Evolutionary conservation across 192 early-diverging fungal species (phyloP), one percentile per base, ranked within the genome.

Genomic region (Backusella tarrabulga): DNA sequence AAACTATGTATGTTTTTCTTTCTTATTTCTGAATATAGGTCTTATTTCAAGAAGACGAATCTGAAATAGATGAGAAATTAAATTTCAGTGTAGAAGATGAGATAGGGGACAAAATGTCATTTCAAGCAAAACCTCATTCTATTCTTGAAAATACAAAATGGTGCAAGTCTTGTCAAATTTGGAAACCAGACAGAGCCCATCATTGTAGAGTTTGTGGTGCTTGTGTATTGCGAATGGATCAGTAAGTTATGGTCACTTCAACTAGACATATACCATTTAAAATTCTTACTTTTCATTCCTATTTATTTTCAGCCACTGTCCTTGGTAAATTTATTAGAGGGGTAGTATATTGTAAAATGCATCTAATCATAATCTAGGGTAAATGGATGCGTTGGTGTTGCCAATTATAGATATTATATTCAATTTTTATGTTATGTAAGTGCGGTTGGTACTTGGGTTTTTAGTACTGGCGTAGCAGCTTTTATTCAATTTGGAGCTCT

Each of bases 171-270:
- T 89, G 88, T 54, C 72, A 81, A 42, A 77, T 85, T 23, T 81
- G 80, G 79, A 89, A 87, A 32, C 86, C 88, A 6, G 88, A 89
- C 67, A 80, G 88, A 19, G 82, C 85, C 56, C 88, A 89, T 73
- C 88, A 89, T 60, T 89, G 88, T 72, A 79, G 82, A 32, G 83
- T 83, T 23, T 89, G 88, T 74, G 79, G 83, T 60, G 56, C 67
- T 9, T 89, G 88, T 71, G 86, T 89, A 11, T 74, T 89, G 34
- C 80, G 83, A 71, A 89, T 89, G 88, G 88, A 89, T 76, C 88
- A 89, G 83, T 84, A 78, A 73, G 83, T 79, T 9, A 19, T 1
- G 4, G 29, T 36, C 17, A n/a, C 17, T 36, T 4, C 7, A 21
- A 9, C 66, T 52, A 6, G 26, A 67, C 14, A 29, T 36, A 50